Conservation (phyloP, 257 asterid species). For the Solanum ahanhuiri region DNA sequence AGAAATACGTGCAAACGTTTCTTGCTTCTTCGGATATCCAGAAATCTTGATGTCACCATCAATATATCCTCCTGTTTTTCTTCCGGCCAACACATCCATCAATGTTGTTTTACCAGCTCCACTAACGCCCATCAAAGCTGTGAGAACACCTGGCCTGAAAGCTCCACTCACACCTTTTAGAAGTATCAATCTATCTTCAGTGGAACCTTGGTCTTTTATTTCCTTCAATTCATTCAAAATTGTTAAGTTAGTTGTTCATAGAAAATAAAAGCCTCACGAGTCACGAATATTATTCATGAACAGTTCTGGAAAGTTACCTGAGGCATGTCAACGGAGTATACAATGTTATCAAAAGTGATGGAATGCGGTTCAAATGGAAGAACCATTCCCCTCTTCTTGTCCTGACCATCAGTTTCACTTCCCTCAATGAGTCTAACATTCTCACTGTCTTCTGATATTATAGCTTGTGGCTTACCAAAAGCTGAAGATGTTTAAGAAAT, state of each 20-base stretch:
- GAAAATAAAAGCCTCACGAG: not conserved
- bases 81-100: too few relatives aligned
- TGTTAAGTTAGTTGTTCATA: not conserved
- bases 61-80: constrained; percentile 58
- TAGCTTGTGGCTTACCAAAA: constrained; percentile 35
- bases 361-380: constrained; percentile 94
- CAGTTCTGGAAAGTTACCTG: constrained; percentile 20
- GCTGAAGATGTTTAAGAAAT: constrained; percentile 28
- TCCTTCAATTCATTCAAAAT: constrained; percentile 26
- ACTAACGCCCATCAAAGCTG: too few relatives aligned
- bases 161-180: too few relatives aligned
- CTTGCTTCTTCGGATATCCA: constrained; percentile 53
- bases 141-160: too few relatives aligned
- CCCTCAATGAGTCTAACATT: not conserved
- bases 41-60: constrained; percentile 47
- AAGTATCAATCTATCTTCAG: constrained; percentile 41
- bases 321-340: constrained; percentile 92
- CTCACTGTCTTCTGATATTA: constrained; percentile 21
- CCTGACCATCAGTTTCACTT: constrained; percentile 23
- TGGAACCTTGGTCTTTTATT: constrained; percentile 44
- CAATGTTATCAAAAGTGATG: constrained; percentile 59
- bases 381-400: constrained; percentile 51
- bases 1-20: constrained; percentile 57
- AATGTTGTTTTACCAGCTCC: too few relatives aligned
- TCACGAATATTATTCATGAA: not conserved